Conservation (phyloP, 129 eudicot genomes). For the Flaveria trinervia region DNA sequence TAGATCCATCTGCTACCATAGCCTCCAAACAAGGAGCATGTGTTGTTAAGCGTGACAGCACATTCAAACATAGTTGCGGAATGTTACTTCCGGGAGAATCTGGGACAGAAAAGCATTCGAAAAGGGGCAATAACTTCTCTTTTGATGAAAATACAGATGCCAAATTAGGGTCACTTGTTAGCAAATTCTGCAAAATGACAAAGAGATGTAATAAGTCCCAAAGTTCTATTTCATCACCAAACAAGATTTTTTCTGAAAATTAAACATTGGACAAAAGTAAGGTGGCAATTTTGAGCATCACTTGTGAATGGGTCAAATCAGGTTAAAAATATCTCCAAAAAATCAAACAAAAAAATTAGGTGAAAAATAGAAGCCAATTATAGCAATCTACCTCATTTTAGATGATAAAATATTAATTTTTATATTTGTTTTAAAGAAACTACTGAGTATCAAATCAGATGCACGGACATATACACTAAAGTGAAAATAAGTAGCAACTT, state of each 20-base stretch:
- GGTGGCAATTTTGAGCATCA: not conserved
- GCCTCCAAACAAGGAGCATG: constrained; percentile 97
- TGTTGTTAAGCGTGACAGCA: constrained; percentile 81
- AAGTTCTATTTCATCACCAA: constrained; percentile 7
- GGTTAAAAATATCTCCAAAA: too few relatives aligned
- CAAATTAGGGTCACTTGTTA: constrained; percentile 79
- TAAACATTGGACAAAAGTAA: not conserved
- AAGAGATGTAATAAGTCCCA: constrained; percentile 23
- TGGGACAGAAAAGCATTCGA: constrained; percentile 87
- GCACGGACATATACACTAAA: not conserved
- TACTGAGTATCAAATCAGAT: not conserved
- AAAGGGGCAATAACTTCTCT: constrained; percentile 82
- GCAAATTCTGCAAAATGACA: constrained; percentile 65
- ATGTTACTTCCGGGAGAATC: constrained; percentile 68
- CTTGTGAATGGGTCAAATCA: not conserved
- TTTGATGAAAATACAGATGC: constrained; percentile 94
- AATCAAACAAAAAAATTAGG: not conserved
- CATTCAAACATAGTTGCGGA: constrained; percentile 81
- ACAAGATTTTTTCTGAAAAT: not conserved
- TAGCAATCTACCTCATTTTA: too few relatives aligned
- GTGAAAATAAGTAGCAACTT: not conserved
- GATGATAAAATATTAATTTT: not conserved
- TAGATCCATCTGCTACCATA: constrained; percentile 97
- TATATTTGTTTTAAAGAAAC: too few relatives aligned
- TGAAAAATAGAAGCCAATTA: too few relatives aligned